Evolutionary conservation across 106 monocot genomes (phyloP).

Genomic region (Dendrobium officinale): DNA sequence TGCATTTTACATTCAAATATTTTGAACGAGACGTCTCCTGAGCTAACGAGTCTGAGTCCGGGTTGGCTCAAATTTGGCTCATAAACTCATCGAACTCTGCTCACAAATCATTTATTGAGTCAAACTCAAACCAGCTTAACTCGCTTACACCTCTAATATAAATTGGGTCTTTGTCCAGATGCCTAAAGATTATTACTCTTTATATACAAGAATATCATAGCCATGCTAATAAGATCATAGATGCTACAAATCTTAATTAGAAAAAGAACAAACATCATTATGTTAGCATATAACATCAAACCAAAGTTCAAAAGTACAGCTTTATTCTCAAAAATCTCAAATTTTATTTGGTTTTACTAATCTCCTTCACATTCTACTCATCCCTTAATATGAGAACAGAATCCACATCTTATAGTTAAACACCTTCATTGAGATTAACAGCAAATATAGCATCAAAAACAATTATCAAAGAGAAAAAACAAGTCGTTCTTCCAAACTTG

Average conservation of each 20-base stretch:
- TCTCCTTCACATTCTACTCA: neutral
- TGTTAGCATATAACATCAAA: neutral
- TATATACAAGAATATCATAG: neutral
- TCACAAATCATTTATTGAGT: too few relatives aligned
- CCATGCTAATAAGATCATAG: neutral
- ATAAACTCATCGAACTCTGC: too few relatives aligned
- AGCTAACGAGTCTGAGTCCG: too few relatives aligned
- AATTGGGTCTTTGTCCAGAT: too few relatives aligned
- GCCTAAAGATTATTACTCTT: neutral
- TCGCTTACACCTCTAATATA: too few relatives aligned
- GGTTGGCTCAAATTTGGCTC: too few relatives aligned
- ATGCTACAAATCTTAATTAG: neutral
- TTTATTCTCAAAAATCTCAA: constrained; percentile 3
- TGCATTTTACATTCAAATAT: too few relatives aligned
- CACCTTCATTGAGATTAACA: neutral
- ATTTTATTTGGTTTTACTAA: neutral
- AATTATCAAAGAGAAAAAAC: neutral
- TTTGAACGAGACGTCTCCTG: too few relatives aligned
- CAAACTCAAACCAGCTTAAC: too few relatives aligned
- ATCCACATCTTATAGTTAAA: neutral
- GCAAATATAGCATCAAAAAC: neutral
- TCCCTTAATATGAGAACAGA: neutral
- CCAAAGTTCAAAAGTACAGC: neutral
- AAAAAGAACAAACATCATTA: neutral
- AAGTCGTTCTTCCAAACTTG: neutral